Percentiles rank a stretch among this genome's conserved stretches.
Conservation (phyloP, 176 grass and related monocot genomes). For the maize (Zea mays) region DNA sequence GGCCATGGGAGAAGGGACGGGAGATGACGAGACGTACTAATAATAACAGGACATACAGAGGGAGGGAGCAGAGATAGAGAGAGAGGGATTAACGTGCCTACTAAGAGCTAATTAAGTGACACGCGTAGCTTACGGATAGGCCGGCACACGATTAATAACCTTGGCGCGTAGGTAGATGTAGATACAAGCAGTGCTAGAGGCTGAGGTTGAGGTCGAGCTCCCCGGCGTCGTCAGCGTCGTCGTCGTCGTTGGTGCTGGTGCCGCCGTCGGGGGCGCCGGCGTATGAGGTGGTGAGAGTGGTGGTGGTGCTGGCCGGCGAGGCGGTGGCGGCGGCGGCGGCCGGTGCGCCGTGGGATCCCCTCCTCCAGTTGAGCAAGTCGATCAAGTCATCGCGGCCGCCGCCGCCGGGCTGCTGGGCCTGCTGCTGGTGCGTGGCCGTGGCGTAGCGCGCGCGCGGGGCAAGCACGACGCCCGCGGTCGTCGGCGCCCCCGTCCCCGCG, state of each 20-base stretch:
- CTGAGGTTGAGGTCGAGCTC: constrained; percentile 75
- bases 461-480: background rate
- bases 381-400: constrained; percentile 44
- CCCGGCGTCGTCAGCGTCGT: background rate
- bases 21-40: background rate
- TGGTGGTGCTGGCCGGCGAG: constrained; percentile 40
- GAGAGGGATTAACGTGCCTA: constrained; percentile 39
- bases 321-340: constrained; percentile 22
- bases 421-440: constrained; percentile 22
- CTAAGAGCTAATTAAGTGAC: constrained; percentile 30
- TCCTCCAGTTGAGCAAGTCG: constrained; percentile 82
- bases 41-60: constrained; percentile 36
- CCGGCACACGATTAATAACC: background rate
- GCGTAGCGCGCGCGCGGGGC: constrained; percentile 57
- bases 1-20: background rate
- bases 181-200: constrained; percentile 33
- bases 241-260: background rate
- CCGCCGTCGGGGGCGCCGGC: background rate
- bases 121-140: background rate
- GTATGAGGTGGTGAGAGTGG: constrained; percentile 23
- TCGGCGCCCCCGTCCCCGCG: background rate
- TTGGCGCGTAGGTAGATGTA: too few species aligned
- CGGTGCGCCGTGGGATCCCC: constrained; percentile 57
- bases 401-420: constrained; percentile 33
- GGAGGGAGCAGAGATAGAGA: too few species aligned